A percentile compares a stretch with the other conserved stretches of the same genome.
Conservation (phyloP, 768 basidiomycete species). For the Lactarius hengduanensis region DNA sequence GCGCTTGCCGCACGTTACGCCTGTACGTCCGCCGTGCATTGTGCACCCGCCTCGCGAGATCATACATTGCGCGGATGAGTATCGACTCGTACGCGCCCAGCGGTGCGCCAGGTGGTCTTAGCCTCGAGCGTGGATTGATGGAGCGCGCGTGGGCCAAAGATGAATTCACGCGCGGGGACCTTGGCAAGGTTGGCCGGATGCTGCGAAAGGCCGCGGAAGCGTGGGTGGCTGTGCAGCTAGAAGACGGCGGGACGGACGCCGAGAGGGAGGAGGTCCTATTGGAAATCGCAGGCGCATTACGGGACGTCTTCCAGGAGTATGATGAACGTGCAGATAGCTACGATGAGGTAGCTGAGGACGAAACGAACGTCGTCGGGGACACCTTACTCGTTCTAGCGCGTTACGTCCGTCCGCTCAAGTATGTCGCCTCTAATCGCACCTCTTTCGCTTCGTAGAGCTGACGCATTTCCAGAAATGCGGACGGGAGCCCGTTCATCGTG, state of each 20-base stretch:
- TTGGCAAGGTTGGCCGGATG: constrained; percentile 53
- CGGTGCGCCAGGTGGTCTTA: constrained; percentile 58
- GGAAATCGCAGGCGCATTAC: constrained; percentile 66
- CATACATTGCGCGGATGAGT: constrained; percentile 57
- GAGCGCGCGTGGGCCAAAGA: constrained; percentile 74
- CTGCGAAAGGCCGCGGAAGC: constrained; percentile 54
- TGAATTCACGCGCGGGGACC: constrained; percentile 65
- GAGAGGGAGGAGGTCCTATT: constrained; percentile 48
- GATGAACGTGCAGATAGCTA: constrained; percentile 52
- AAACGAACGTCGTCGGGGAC: constrained; percentile 61
- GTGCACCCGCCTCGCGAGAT: constrained; percentile 59
- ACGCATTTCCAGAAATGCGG: constrained; percentile 41
- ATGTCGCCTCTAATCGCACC: constrained; percentile 33
- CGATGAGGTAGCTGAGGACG: constrained; percentile 61
- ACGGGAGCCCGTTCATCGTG: constrained; percentile 47
- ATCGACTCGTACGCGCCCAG: constrained; percentile 55
- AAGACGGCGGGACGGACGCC: constrained; percentile 29
- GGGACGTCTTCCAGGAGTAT: constrained; percentile 71
- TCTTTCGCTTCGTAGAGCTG: constrained; percentile 1
- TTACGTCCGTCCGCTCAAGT: constrained; percentile 61
- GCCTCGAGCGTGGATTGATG: constrained; percentile 61
- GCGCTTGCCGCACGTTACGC: constrained; percentile 52
- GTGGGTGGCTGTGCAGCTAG: constrained; percentile 50
- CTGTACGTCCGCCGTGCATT: constrained; percentile 62
- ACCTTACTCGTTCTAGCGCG: constrained; percentile 57